Percentiles rank a stretch among this genome's conserved stretches.
These are phyloP conservation scores for Cutaneotrichosporon cyanovorans DNA, from an alignment of 1,284 basidiomycete species.

Conservation along the genomic window DNA sequence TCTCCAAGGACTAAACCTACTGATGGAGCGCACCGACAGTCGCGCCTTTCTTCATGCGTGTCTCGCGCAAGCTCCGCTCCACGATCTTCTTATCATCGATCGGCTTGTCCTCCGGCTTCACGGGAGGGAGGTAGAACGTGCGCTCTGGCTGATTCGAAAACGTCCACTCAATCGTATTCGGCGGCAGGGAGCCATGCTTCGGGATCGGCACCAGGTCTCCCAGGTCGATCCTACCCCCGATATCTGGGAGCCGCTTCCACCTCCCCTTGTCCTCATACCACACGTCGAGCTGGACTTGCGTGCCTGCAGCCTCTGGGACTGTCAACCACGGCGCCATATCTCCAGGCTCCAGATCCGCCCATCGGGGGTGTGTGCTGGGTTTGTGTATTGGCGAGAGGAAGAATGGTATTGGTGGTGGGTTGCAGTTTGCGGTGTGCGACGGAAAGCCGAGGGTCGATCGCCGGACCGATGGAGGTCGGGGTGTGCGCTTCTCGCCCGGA, in stretches of 20 bases:
- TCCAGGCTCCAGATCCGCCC: conserved; percentile 26
- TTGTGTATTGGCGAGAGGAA: conserved; percentile 42
- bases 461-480: conserved; percentile 3
- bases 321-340: conserved; percentile 44
- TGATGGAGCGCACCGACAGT: conserved; percentile 39
- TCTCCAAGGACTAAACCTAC: conserved; percentile 19
- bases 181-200: conserved; percentile 4
- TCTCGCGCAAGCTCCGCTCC: conserved; percentile 42
- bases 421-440: background rate
- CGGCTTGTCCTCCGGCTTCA: background rate
- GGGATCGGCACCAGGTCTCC: conserved; percentile 3
- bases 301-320: conserved; percentile 19
- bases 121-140: conserved; percentile 24
- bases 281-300: conserved; percentile 27
- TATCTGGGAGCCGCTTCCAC: conserved; percentile 5
- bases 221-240: conserved; percentile 8
- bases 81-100: conserved; percentile 19
- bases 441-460: conserved; percentile 11
- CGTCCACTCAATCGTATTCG: conserved; percentile 31
- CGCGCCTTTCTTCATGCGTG: conserved; percentile 42
- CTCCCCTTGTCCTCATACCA: conserved; percentile 31
- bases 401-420: conserved; percentile 28
- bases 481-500: background rate
- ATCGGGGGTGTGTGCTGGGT: conserved; percentile 40
- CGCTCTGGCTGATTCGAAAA: conserved; percentile 21